Conservation (phyloP, 305 asterid species). For the Fraxinus paxiana region DNA sequence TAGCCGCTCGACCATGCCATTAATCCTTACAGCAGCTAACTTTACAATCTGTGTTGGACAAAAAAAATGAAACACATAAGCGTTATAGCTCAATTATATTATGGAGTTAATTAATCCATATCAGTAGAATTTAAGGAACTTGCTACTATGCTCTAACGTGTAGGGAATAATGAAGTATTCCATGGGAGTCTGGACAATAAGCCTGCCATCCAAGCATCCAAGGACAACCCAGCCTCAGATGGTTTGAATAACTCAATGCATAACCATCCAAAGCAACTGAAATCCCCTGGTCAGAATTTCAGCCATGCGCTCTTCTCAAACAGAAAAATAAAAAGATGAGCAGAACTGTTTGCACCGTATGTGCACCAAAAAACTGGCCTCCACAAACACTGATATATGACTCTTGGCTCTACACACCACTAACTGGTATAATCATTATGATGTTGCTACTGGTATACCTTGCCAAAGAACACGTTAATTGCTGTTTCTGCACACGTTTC, state of each 20-base stretch:
- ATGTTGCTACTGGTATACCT: conserved; percentile 45
- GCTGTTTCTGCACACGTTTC: conserved; percentile 99
- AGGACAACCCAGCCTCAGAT: conserved; percentile 1
- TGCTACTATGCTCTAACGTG: not conserved
- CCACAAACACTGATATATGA: not conserved
- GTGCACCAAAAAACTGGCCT: not conserved
- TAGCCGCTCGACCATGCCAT: conserved; percentile 94
- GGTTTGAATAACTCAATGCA: not conserved
- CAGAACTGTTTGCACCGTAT: not conserved
- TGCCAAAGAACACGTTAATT: conserved; percentile 71
- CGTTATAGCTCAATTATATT: not conserved
- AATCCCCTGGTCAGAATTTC: not conserved
- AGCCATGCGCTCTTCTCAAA: not conserved
- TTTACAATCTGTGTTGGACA: conserved; percentile 59
- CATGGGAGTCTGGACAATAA: not conserved
- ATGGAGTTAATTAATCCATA: not conserved
- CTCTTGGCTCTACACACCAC: not conserved
- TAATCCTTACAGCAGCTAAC: conserved; percentile 96
- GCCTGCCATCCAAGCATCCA: conserved; percentile 9
- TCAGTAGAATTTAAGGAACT: not conserved
- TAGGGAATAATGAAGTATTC: not conserved
- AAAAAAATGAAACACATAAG: not conserved
- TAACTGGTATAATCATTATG: not conserved
- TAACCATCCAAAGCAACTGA: not conserved
- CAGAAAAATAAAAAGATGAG: not conserved